These are phyloP conservation scores for Blastobotrys proliferans DNA, from an alignment of 1,139 yeast species.

Conservation along the genomic window DNA sequence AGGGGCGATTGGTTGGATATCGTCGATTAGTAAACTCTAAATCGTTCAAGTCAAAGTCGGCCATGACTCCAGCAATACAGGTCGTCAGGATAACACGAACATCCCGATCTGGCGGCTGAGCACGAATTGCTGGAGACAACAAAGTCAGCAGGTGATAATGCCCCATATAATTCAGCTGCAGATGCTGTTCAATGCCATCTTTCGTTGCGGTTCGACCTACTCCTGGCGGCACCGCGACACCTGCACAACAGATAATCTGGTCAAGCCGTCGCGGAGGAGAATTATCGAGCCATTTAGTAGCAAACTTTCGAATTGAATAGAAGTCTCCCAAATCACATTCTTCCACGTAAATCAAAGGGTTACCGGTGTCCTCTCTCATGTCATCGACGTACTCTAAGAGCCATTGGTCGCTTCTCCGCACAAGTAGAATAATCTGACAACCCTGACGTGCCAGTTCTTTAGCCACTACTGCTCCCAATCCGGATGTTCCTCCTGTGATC, in stretches of 20 bases:
- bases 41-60: conserved; percentile 60
- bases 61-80: conserved; percentile 75
- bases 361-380: conserved; percentile 62
- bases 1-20: conserved; percentile 62
- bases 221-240: conserved; percentile 69
- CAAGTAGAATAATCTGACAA: conserved; percentile 79
- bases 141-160: conserved; percentile 77
- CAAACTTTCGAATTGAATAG: conserved; percentile 79
- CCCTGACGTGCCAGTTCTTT: conserved; percentile 73
- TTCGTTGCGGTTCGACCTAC: conserved; percentile 54
- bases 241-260: conserved; percentile 84
- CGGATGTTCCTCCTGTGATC: conserved; percentile 81
- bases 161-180: conserved; percentile 76
- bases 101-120: conserved; percentile 93
- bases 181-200: conserved; percentile 84
- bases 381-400: conserved; percentile 73
- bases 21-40: conserved; percentile 58
- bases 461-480: conserved; percentile 76
- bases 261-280: conserved; percentile 87
- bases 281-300: conserved; percentile 91
- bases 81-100: conserved; percentile 73
- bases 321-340: conserved; percentile 76
- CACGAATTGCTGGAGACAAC: conserved; percentile 72
- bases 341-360: conserved; percentile 80
- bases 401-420: conserved; percentile 66